Evolutionary conservation across 257 asterid genomes (phyloP).

Genomic region (Solanum microdontum): DNA sequence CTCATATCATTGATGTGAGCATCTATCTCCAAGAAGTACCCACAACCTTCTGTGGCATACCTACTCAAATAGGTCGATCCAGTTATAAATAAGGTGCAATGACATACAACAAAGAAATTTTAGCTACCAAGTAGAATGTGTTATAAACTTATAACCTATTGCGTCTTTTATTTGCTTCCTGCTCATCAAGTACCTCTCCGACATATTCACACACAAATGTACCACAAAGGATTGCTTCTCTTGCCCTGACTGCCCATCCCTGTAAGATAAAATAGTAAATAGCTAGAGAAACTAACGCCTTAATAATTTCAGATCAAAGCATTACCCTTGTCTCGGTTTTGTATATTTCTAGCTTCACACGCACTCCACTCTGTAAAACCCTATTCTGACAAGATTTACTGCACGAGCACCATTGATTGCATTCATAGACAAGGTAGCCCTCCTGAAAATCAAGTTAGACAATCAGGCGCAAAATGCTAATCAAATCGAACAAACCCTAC

Average conservation of each 20-base stretch:
- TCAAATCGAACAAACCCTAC: background rate
- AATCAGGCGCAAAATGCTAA: background rate
- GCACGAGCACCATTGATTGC: conserved; percentile 82
- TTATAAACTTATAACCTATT: conserved; percentile 55
- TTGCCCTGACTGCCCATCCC: conserved; percentile 99
- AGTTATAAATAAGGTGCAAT: background rate
- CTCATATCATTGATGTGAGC: conserved; percentile 68
- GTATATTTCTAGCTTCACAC: conserved; percentile 76
- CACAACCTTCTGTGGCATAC: conserved; percentile 48
- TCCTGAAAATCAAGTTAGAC: conserved; percentile 49
- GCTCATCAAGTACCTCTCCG: conserved; percentile 83
- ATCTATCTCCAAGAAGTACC: conserved; percentile 60
- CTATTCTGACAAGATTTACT: conserved; percentile 73
- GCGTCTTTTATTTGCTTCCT: conserved; percentile 78
- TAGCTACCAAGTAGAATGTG: background rate
- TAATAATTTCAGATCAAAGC: background rate
- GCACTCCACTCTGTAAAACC: conserved; percentile 89
- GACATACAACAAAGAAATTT: background rate
- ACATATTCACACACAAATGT: conserved; percentile 89
- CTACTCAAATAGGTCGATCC: conserved; percentile 21
- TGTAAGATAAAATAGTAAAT: conserved; percentile 22
- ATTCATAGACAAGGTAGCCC: conserved; percentile 92
- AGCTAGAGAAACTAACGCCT: background rate
- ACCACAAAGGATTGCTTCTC: conserved; percentile 77
- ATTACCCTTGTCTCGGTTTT: conserved; percentile 84